Conservation (phyloP, 768 basidiomycete genomes). For the Termitomyces sp. region DNA sequence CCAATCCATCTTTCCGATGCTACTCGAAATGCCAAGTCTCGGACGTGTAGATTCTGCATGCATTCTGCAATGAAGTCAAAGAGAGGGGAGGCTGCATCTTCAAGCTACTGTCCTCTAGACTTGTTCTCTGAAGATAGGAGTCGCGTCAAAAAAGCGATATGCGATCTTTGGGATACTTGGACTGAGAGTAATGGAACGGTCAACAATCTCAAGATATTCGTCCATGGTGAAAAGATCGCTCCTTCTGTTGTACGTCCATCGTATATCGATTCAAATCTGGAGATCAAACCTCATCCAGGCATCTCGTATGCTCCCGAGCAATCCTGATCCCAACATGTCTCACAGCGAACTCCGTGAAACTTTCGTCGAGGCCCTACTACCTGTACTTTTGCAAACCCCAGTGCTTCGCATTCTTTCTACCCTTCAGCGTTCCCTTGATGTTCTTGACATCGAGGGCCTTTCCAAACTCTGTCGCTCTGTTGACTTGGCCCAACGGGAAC, state of each 20-base stretch:
- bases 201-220: constrained; percentile 85
- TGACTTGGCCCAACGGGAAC: constrained; percentile 15
- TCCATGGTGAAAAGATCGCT: constrained; percentile 50
- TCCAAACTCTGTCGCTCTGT: constrained; percentile 34
- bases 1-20: constrained; percentile 50
- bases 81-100: constrained; percentile 30
- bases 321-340: constrained; percentile 9
- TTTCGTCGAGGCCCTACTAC: constrained; percentile 45
- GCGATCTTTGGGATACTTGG: constrained; percentile 73
- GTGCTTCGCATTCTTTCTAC: constrained; percentile 47
- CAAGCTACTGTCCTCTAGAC: constrained; percentile 84
- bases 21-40: constrained; percentile 55
- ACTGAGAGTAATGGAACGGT: constrained; percentile 48
- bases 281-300: constrained; percentile 15
- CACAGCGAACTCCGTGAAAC: constrained; percentile 34
- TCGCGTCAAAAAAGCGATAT: constrained; percentile 64
- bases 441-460: constrained; percentile 83
- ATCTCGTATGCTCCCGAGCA: constrained; percentile 21
- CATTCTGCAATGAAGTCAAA: constrained; percentile 54
- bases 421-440: constrained; percentile 74
- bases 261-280: neutral
- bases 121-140: constrained; percentile 66
- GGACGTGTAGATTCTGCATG: constrained; percentile 89
- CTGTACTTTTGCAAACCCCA: constrained; percentile 41
- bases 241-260: constrained; percentile 48